phyloP scores from a whole-genome alignment of 495 filamentous ascomycete genomes.

The Penicillium lividum region DNA sequence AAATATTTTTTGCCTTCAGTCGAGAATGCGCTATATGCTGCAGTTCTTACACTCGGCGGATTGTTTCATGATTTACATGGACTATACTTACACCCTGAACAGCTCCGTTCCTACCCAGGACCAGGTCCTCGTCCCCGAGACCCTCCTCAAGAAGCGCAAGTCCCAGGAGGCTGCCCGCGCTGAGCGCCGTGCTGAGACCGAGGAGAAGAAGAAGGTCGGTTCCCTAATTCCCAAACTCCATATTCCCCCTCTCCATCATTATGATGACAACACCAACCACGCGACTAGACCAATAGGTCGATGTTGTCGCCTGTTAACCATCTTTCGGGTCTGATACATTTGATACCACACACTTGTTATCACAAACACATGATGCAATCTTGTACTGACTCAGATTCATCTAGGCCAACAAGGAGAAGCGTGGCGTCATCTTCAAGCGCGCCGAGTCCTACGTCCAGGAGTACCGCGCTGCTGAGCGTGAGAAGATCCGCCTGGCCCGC shows the following conservation, averaged over 20 bases:
- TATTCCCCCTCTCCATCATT: conserved; percentile 7
- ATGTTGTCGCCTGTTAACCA: conserved; percentile 99
- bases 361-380: conserved; percentile 17
- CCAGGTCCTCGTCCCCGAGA: conserved; percentile 95
- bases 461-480: conserved; percentile 96
- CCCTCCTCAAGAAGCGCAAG: conserved; percentile 99
- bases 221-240: conserved; percentile 4
- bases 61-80: conserved; percentile 66
- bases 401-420: conserved; percentile 96
- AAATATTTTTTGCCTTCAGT: conserved; percentile 50
- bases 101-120: conserved; percentile 86
- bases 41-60: conserved; percentile 85
- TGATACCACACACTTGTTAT: conserved; percentile 27
- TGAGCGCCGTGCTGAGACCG: conserved; percentile 73
- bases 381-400: conserved; percentile 44
- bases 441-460: conserved; percentile 99
- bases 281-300: conserved; percentile 88
- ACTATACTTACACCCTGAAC: conserved; percentile 66
- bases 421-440: conserved; percentile 97
- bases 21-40: conserved; percentile 87
- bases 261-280: conserved; percentile 78
- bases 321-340: conserved; percentile 98
- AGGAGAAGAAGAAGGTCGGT: conserved; percentile 90
- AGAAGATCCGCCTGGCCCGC: conserved; percentile 92
- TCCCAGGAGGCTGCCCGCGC: conserved; percentile 97